Evolutionary conservation across 495 filamentous ascomycete species (phyloP).

Genomic region (Bryoglossum gracile): DNA sequence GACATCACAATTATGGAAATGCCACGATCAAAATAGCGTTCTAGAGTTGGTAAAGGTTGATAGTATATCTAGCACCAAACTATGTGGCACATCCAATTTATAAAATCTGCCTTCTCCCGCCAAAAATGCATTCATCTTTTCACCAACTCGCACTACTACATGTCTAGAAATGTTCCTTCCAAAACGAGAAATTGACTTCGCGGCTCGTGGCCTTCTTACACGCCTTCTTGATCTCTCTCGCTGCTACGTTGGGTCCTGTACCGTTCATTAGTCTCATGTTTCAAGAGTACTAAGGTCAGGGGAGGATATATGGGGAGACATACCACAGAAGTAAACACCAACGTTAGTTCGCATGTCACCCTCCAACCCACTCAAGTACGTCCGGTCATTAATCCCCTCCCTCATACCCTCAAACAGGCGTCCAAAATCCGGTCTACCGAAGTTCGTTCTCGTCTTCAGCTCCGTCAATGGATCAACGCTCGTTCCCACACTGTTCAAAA

Average conservation of each 20-base stretch:
- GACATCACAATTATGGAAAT: too few species aligned
- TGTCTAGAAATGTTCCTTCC: conserved; percentile 81
- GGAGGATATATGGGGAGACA: too few species aligned
- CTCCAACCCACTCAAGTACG: conserved; percentile 77
- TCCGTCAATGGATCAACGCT: conserved; percentile 88
- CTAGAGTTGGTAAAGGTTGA: background rate
- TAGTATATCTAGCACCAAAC: background rate
- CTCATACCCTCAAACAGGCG: conserved; percentile 79
- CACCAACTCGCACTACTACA: background rate
- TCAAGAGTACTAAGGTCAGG: background rate
- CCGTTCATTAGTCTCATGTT: conserved; percentile 1
- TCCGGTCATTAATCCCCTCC: conserved; percentile 75
- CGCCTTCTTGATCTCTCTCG: conserved; percentile 78
- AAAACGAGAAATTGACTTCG: conserved; percentile 92
- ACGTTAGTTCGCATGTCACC: conserved; percentile 69
- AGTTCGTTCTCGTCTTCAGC: conserved; percentile 83
- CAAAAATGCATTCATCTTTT: conserved; percentile 1
- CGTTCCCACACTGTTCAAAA: conserved; percentile 86
- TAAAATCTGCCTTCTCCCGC: background rate
- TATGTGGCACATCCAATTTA: background rate
- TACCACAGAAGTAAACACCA: conserved; percentile 89
- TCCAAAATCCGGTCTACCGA: conserved; percentile 86
- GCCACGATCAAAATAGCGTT: background rate
- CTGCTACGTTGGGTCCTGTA: conserved; percentile 55
- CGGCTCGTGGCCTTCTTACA: conserved; percentile 59